Evolutionary conservation across 202 grass and related monocot genomes (phyloP), one percentile per base, ranked within the genome.

Genomic region (Panicum virgatum): DNA sequence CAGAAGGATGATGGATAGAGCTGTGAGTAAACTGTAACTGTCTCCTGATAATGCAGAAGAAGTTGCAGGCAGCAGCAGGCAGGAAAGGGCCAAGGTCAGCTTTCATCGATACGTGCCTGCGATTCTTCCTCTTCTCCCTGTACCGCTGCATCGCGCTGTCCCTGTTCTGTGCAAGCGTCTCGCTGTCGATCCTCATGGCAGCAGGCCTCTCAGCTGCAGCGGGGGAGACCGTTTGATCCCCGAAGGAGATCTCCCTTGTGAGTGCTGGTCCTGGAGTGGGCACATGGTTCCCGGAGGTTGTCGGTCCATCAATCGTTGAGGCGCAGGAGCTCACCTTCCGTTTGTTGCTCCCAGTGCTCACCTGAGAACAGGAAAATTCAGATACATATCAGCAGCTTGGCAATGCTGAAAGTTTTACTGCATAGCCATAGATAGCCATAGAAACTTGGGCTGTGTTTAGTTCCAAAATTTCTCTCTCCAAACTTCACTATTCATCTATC

Each of bases 61-160:
- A 12, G 65, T 30, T 81, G 72, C 70, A 58, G 69, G 65, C 36
- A 26, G 61, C 53, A 54, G 39, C 18, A 37, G 53, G 34, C 7
- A 77, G 20, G 57, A 47, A 3, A 69, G 29, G 48, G 29, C 19
- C 73, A 62, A 16, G 22, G 6, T n/a, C 73, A 51, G 34, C 32
- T 76, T 34, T 34, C 45, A 63, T 56, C 5, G 46, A 26, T 73
- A 23, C 57, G 19, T 91, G 77, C 96, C 93, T 99, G 87, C 96
- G 96, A 43, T 59, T 96, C 73, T 99, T 99, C 69, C 79, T 91
- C 85, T 99, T 99, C 78, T 99, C 96, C 36, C 66, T 91, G 61
- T 99, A 99, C 6, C 93, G 89, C 50, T 93, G 81, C 96, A 96
- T 96, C 2, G 96, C 96, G 50, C 74, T 92, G 78, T 83, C 91